phyloP scores from a whole-genome alignment of 345 rosid genomes.

The Hypericum perforatum region DNA sequence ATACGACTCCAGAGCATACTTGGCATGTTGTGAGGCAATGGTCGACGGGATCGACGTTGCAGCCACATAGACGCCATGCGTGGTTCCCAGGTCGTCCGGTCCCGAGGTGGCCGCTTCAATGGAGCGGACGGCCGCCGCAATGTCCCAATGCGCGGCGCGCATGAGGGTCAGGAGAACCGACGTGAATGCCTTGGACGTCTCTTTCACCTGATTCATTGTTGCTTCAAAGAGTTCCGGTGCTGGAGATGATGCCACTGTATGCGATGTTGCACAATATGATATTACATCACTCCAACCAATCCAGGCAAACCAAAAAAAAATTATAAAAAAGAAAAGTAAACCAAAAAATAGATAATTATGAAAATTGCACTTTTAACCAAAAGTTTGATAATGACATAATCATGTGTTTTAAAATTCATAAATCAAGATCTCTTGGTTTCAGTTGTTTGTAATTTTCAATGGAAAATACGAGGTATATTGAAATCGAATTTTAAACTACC shows the following conservation, averaged over 20 bases:
- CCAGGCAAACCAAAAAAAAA: too few relatives aligned
- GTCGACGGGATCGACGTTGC: constrained; percentile 32
- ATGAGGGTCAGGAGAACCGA: constrained; percentile 63
- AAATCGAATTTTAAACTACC: too few relatives aligned
- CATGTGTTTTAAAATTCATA: too few relatives aligned
- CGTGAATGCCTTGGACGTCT: constrained; percentile 71
- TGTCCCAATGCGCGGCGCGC: constrained; percentile 93
- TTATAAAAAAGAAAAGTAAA: too few relatives aligned
- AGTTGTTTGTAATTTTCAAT: too few relatives aligned
- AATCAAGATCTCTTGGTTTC: too few relatives aligned
- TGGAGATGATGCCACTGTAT: constrained; percentile 63
- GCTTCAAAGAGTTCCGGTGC: constrained; percentile 72
- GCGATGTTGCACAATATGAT: too few relatives aligned
- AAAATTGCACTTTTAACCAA: too few relatives aligned
- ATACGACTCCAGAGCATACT: constrained; percentile 77
- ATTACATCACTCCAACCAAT: too few relatives aligned
- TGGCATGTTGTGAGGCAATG: constrained; percentile 61
- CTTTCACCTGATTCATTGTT: constrained; percentile 61
- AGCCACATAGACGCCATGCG: constrained; percentile 1
- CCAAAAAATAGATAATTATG: too few relatives aligned
- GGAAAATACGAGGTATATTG: too few relatives aligned
- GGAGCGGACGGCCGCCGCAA: constrained; percentile 82
- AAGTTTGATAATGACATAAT: too few relatives aligned
- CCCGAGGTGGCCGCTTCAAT: constrained; percentile 63
- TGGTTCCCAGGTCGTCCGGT: constrained; percentile 15